phyloP scores from a whole-genome alignment of 495 filamentous ascomycete species.

The Daldinia bambusicola region DNA sequence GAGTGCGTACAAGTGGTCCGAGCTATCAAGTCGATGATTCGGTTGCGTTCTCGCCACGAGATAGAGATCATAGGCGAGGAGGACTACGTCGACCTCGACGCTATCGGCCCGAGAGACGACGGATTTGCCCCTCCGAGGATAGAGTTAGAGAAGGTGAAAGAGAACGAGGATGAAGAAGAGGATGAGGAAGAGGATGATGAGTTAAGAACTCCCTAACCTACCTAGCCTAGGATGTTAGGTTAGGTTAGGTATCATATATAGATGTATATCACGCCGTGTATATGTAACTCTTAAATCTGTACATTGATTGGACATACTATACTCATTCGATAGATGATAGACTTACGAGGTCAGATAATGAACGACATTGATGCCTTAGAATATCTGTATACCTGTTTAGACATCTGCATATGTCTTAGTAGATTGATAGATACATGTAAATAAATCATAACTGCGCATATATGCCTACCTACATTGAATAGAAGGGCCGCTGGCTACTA shows the following conservation, averaged over 20 bases:
- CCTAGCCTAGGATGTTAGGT: too few species aligned
- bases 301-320: slow-evolving; percentile 1
- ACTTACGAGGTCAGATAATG: neutral
- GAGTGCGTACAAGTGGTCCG: slow-evolving; percentile 45
- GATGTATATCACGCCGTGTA: slow-evolving; percentile 12
- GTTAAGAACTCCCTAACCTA: too few species aligned
- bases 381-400: too few species aligned
- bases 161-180: too few species aligned
- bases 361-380: neutral
- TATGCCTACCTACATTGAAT: neutral
- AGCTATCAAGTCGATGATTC: slow-evolving; percentile 51
- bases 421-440: neutral
- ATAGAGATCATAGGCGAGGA: slow-evolving; percentile 41
- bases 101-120: slow-evolving; percentile 9
- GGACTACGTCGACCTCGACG: slow-evolving; percentile 22
- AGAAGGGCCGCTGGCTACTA: neutral
- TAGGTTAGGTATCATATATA: neutral
- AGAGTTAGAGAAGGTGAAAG: neutral
- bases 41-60: slow-evolving; percentile 44
- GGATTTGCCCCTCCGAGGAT: too few species aligned
- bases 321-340: neutral
- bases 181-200: too few species aligned
- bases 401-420: too few species aligned
- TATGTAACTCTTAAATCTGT: slow-evolving; percentile 18
- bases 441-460: neutral